Percentiles rank a stretch among this genome's conserved stretches.
Conservation (phyloP, 1,284 basidiomycete species). For the Ceratobasidium sp. region DNA sequence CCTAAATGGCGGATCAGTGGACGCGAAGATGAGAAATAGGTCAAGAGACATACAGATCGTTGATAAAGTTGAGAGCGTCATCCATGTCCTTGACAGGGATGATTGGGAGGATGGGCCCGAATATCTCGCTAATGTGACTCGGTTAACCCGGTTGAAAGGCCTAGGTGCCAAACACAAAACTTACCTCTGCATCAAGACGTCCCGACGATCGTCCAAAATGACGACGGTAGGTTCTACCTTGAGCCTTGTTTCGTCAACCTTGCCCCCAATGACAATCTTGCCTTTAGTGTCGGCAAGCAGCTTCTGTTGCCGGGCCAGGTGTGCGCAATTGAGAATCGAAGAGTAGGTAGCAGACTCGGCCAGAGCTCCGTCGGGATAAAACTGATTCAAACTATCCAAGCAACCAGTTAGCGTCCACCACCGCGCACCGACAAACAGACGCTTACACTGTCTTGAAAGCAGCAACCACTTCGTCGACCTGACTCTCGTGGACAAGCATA, state of each 20-base stretch:
- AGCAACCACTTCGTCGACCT: slow-evolving; percentile 43
- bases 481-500: slow-evolving; percentile 41
- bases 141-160: neutral
- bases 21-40: neutral
- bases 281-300: slow-evolving; percentile 46
- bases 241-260: slow-evolving; percentile 42
- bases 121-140: slow-evolving; percentile 41
- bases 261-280: slow-evolving; percentile 46
- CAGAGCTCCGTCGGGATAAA: slow-evolving; percentile 36
- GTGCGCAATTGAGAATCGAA: slow-evolving; percentile 40
- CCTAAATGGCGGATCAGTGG: neutral
- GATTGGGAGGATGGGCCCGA: slow-evolving; percentile 47
- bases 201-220: slow-evolving; percentile 41
- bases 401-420: neutral
- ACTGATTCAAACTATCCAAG: slow-evolving; percentile 23
- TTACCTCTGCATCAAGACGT: slow-evolving; percentile 46
- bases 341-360: slow-evolving; percentile 39
- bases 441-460: slow-evolving; percentile 41
- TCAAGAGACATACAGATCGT: slow-evolving; percentile 30
- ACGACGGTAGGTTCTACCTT: slow-evolving; percentile 46
- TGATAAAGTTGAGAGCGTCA: slow-evolving; percentile 46
- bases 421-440: neutral
- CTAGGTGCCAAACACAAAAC: neutral
- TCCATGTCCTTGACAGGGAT: slow-evolving; percentile 47
- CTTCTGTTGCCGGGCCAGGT: slow-evolving; percentile 42